A percentile compares a stretch with the other conserved stretches of the same genome.
These are phyloP conservation scores for Funneliformis mosseae DNA, from an alignment of 192 early-diverging fungal species.

Conservation along the genomic window DNA sequence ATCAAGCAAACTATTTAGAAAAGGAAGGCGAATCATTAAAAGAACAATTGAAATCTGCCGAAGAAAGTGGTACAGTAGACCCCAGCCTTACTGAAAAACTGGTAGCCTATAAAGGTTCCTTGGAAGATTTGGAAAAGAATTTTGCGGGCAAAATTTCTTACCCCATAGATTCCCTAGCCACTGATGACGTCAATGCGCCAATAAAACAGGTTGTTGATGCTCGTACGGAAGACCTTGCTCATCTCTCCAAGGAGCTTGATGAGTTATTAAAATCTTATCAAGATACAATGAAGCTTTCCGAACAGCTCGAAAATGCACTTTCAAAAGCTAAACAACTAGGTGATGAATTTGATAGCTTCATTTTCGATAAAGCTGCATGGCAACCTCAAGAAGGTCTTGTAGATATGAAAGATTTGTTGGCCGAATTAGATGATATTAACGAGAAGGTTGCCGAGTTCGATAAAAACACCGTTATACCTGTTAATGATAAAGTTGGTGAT, in stretches of 20 bases:
- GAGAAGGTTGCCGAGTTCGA: constrained; percentile 11
- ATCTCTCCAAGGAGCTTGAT: constrained; percentile 14
- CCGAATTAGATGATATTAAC: constrained; percentile 27
- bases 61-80: constrained; percentile 3
- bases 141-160: constrained; percentile 14
- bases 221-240: neutral
- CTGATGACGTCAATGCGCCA: constrained; percentile 4
- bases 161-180: neutral
- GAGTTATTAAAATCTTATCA: constrained; percentile 18
- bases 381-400: neutral
- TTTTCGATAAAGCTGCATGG: constrained; percentile 17
- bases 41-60: constrained; percentile 3
- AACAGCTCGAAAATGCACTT: constrained; percentile 10
- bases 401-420: neutral
- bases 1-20: constrained; percentile 9
- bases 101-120: constrained; percentile 1
- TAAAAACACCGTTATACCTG: neutral
- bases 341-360: constrained; percentile 24
- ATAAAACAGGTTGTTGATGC: constrained; percentile 20
- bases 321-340: constrained; percentile 6
- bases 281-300: constrained; percentile 4
- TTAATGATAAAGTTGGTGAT: constrained; percentile 21
- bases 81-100: constrained; percentile 13
- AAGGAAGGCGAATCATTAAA: constrained; percentile 17
- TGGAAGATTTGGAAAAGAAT: constrained; percentile 4